Percentiles rank a stretch among this genome's conserved stretches.
Conservation (phyloP, 176 grass and related monocot species). For the Avena atlantica region DNA sequence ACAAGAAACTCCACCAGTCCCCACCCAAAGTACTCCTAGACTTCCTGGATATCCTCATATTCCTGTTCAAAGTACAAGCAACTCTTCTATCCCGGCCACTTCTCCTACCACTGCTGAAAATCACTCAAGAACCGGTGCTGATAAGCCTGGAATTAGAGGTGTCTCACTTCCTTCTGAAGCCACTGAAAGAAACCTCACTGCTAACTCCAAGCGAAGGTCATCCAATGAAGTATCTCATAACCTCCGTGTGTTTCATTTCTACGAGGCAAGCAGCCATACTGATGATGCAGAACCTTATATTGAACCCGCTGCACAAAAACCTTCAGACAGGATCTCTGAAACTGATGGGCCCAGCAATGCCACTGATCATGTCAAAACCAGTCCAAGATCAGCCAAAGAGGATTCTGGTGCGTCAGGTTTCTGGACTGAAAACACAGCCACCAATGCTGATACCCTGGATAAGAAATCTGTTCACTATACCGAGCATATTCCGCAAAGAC, state of each 20-base stretch:
- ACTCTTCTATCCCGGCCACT: constrained; percentile 18
- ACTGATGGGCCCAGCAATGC: neutral
- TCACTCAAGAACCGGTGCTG: neutral
- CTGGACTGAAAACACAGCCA: constrained; percentile 24
- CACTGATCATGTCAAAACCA: constrained; percentile 11
- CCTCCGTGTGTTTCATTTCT: constrained; percentile 8
- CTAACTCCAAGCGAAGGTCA: constrained; percentile 1
- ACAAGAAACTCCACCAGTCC: constrained; percentile 6
- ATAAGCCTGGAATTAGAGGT: neutral
- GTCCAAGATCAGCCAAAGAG: constrained; percentile 24
- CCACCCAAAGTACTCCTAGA: constrained; percentile 18
- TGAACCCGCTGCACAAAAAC: constrained; percentile 1
- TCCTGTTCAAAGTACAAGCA: constrained; percentile 20
- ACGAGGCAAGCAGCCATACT: constrained; percentile 30
- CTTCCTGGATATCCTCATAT: constrained; percentile 13
- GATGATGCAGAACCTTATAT: constrained; percentile 31
- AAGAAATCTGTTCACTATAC: constrained; percentile 18
- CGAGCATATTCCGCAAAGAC: neutral
- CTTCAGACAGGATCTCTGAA: constrained; percentile 4
- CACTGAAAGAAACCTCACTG: constrained; percentile 17
- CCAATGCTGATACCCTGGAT: constrained; percentile 27
- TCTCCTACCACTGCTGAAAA: constrained; percentile 15
- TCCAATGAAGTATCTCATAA: constrained; percentile 6
- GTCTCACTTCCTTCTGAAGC: constrained; percentile 10
- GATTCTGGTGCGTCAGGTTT: constrained; percentile 29